A percentile compares a stretch with the other conserved stretches of the same genome.
phyloP scores from a whole-genome alignment of 257 asterid species.

The Nicotiana sylvestris region DNA sequence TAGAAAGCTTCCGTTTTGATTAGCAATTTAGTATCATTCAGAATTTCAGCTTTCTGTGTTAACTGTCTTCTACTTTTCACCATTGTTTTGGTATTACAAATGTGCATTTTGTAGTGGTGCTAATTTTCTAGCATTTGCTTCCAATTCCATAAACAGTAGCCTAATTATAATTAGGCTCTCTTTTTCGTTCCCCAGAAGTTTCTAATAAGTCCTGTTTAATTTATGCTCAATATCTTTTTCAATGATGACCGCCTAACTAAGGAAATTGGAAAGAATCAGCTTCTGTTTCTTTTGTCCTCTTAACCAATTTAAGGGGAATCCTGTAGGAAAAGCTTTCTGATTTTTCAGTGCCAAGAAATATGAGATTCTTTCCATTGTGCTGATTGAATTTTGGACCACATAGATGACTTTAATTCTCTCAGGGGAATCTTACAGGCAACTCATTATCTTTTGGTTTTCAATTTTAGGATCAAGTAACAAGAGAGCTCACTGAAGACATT shows the following conservation, averaged over 20 bases:
- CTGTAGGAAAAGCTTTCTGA: neutral
- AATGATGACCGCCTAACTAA: neutral
- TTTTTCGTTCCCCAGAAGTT: neutral
- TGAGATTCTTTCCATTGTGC: conserved; percentile 4
- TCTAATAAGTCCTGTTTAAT: neutral
- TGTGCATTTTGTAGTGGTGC: neutral
- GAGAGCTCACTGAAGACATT: conserved; percentile 23
- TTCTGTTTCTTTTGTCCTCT: conserved; percentile 1
- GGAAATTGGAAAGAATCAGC: conserved; percentile 3
- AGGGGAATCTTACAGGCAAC: neutral
- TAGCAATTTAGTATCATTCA: neutral
- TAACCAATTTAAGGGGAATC: neutral
- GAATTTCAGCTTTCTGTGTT: neutral
- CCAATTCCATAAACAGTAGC: neutral
- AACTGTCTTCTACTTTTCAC: neutral
- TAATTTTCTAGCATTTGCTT: neutral
- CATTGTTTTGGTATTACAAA: neutral
- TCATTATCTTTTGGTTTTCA: conserved; percentile 8
- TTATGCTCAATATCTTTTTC: neutral
- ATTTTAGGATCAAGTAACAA: conserved; percentile 39
- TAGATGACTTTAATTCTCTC: neutral
- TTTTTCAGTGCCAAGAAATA: neutral
- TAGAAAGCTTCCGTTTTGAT: neutral
- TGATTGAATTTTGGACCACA: neutral
- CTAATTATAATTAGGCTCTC: neutral